These are phyloP conservation scores for Pholiota adiposa DNA, from an alignment of 1,284 basidiomycete species.

Conservation along the genomic window DNA sequence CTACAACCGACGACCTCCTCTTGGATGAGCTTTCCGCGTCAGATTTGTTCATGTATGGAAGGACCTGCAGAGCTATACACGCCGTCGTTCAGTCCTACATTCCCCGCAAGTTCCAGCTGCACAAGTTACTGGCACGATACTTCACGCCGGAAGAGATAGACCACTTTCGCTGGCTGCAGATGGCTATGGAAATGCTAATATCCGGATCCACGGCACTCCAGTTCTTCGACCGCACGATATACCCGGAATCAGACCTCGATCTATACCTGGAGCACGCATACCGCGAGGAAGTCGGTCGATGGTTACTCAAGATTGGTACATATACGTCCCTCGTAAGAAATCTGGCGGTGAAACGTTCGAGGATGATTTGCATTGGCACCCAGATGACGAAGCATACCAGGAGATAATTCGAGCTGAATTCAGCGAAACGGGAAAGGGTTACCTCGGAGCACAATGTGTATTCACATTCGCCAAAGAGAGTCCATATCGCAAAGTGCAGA, in stretches of 20 bases:
- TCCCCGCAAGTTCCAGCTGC: slow-evolving; percentile 22
- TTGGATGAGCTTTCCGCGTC: slow-evolving; percentile 10
- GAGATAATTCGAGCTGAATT: too few species aligned
- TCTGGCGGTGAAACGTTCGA: background rate
- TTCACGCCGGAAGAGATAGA: slow-evolving; percentile 19
- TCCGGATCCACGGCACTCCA: slow-evolving; percentile 45
- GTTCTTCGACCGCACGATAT: slow-evolving; percentile 39
- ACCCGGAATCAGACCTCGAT: slow-evolving; percentile 41
- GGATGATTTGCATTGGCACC: too few species aligned
- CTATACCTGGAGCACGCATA: slow-evolving; percentile 33
- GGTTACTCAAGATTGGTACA: slow-evolving; percentile 23
- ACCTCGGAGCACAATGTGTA: slow-evolving; percentile 19
- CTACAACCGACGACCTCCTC: slow-evolving; percentile 10
- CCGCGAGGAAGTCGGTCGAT: slow-evolving; percentile 13
- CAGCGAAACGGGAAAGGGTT: slow-evolving; percentile 11
- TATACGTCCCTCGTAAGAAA: slow-evolving; percentile 6
- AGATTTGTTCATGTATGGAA: slow-evolving; percentile 14
- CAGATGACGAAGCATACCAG: too few species aligned
- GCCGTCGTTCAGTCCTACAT: slow-evolving; percentile 17
- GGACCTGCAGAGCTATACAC: slow-evolving; percentile 12
- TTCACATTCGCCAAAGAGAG: slow-evolving; percentile 17
- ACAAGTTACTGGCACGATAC: slow-evolving; percentile 22
- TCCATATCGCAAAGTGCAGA: slow-evolving; percentile 18
- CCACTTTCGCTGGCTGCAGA: slow-evolving; percentile 38
- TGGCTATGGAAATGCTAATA: slow-evolving; percentile 35